These are phyloP conservation scores for Annulohypoxylon bovei DNA, from an alignment of 495 filamentous ascomycete species.

Conservation along the genomic window DNA sequence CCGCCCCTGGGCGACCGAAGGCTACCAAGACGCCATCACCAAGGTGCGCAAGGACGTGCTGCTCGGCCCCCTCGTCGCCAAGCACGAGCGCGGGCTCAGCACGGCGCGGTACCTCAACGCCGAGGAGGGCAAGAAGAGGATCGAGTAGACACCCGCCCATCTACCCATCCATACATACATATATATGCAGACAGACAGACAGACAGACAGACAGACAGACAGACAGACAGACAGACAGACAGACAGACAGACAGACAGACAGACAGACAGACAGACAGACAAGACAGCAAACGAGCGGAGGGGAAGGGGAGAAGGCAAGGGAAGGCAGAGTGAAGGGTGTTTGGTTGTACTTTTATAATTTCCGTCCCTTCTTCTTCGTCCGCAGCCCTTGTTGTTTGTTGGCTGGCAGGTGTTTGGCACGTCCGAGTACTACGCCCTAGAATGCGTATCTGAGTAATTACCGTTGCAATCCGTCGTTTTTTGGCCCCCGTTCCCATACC, in stretches of 20 bases:
- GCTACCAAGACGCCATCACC: conserved; percentile 85
- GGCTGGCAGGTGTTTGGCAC: too few relatives aligned
- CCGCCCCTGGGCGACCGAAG: conserved; percentile 82
- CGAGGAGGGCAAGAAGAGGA: conserved; percentile 97
- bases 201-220: not conserved
- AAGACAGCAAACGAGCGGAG: conserved; percentile 1
- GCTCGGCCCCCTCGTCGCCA: conserved; percentile 74
- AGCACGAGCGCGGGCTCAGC: conserved; percentile 81
- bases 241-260: not conserved
- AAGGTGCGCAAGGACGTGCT: conserved; percentile 79
- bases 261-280: conserved; percentile 8
- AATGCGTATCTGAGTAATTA: conserved; percentile 11
- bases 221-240: conserved; percentile 16
- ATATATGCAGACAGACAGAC: not conserved
- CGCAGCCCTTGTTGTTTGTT: conserved; percentile 1
- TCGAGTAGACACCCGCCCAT: conserved; percentile 64
- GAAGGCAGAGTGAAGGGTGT: not conserved
- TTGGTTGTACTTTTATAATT: conserved; percentile 31
- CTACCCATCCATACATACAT: not conserved
- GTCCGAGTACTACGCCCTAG: not conserved
- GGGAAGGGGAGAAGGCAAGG: not conserved
- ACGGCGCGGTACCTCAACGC: conserved; percentile 79
- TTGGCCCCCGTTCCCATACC: not conserved
- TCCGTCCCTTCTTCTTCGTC: conserved; percentile 16
- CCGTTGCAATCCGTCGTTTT: not conserved